Conservation (phyloP, 169 alveolate species). For the Plasmodium cynomolgi region DNA sequence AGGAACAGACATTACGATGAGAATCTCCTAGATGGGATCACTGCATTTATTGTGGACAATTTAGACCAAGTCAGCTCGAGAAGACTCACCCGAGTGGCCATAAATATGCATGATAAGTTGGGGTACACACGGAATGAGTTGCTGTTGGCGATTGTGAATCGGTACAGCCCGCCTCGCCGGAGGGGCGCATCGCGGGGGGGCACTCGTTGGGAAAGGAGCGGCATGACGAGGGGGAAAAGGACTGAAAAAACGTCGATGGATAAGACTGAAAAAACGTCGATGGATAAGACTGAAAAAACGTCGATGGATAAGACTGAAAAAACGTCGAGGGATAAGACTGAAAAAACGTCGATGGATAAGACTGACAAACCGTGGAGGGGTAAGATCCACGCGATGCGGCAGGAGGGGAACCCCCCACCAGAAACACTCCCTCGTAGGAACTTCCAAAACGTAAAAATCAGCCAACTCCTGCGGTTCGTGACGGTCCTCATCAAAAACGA, state of each 20-base stretch:
- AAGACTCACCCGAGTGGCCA: background rate
- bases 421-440: background rate
- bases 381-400: background rate
- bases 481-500: conserved; percentile 21
- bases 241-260: too few relatives aligned
- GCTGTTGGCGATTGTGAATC: conserved; percentile 4
- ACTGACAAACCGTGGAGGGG: too few relatives aligned
- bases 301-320: too few relatives aligned
- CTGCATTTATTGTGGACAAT: background rate
- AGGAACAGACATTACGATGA: conserved; percentile 16
- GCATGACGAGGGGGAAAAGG: too few relatives aligned
- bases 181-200: background rate
- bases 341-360: too few relatives aligned
- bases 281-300: too few relatives aligned
- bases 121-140: background rate
- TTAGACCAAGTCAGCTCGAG: conserved; percentile 22
- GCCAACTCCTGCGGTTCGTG: conserved; percentile 10
- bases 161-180: conserved; percentile 3
- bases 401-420: background rate
- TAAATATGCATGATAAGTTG: background rate
- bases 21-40: background rate
- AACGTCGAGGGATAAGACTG: too few relatives aligned
- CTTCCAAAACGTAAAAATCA: conserved; percentile 16
- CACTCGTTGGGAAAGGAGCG: background rate
- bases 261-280: too few relatives aligned